Base-by-base conservation (phyloP, 176 grass and related monocot species). In the Eragrostis nindensis region DNA sequence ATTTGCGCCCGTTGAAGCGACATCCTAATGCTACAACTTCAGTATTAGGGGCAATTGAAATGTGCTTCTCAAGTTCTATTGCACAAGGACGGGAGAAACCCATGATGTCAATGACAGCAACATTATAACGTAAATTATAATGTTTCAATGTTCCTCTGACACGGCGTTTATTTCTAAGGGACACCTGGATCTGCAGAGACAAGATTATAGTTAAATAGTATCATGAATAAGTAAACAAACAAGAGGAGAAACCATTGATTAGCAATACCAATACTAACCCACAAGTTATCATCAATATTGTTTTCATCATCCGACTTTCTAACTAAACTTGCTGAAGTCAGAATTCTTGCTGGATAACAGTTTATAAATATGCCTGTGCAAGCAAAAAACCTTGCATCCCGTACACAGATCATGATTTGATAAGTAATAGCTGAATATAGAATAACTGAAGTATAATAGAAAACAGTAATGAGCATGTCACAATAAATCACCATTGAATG, bases 401-500 rank as follows among this genome's bases (percentile, higher is more conserved):
- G 38, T 68, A 4, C 36, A 68, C 3, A 43, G 39, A 68, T 66
- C 17, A 42, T 42, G 42, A 68, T 68, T 29, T 42, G 39, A 40
- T 40, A 38, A n/a, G n/a, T 68, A 42, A 15, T 42, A 41, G 16
- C 17, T 21, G 13, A 12, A 36, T 36, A 36, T 36, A 36, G 32
- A 36, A 36, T 36, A 36, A 36, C 32, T 36, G 32, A 36, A 36
- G 5, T 68, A 68, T 42, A 68, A 68, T 40, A 9, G 21, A 19
- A 68, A 22, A 22, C 17, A 21, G 8, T 22, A 68, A 68, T 22
- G 3, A 68, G 65, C 8, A 11, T 41, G 42, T 43, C 8, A 21
- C 6, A 68, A 3, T 40, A 68, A 68, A 43, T 68, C 65, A 68
- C 65, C 65, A 64, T 64, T 36, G 27, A 64, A 64, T 64, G 62